Percentiles rank a stretch among this genome's conserved stretches.
These are phyloP conservation scores for Trichoderma asperellum DNA, from an alignment of 2,329 filamentous ascomycete genomes.

Conservation along the genomic window DNA sequence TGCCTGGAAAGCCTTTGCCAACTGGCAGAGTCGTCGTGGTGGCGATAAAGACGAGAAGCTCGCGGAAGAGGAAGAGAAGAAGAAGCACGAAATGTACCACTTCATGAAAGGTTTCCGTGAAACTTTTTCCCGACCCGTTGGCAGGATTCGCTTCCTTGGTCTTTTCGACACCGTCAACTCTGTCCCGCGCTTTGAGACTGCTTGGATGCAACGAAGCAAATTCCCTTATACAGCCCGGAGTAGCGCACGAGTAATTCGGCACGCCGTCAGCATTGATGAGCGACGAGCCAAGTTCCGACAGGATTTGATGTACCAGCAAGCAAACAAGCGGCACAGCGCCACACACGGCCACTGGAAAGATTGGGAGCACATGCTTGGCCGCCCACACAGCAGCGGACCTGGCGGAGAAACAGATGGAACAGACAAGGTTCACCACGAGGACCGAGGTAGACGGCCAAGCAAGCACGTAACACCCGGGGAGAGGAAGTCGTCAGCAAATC, in stretches of 20 bases:
- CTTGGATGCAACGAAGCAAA: slow-evolving; percentile 78
- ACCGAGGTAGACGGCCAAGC: slow-evolving; percentile 13
- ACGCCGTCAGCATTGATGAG: slow-evolving; percentile 73
- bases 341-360: slow-evolving; percentile 24
- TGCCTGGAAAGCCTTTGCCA: slow-evolving; percentile 79
- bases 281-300: slow-evolving; percentile 72
- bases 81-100: slow-evolving; percentile 63
- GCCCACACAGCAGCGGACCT: not conserved
- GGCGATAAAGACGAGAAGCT: slow-evolving; percentile 49
- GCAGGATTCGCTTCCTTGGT: slow-evolving; percentile 74
- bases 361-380: slow-evolving; percentile 11
- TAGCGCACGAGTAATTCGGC: slow-evolving; percentile 64
- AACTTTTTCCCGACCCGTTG: slow-evolving; percentile 76
- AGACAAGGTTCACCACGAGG: not conserved
- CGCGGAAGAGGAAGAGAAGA: slow-evolving; percentile 38
- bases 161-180: slow-evolving; percentile 84
- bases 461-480: slow-evolving; percentile 31
- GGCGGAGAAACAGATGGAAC: not conserved
- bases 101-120: slow-evolving; percentile 82
- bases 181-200: slow-evolving; percentile 74
- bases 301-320: slow-evolving; percentile 64
- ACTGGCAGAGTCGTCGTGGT: slow-evolving; percentile 68
- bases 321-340: slow-evolving; percentile 29
- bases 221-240: slow-evolving; percentile 69
- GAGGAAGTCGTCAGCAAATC: slow-evolving; percentile 17